Base-by-base conservation (phyloP, 306 rosid species). In the Echinosophora koreensis region DNA sequence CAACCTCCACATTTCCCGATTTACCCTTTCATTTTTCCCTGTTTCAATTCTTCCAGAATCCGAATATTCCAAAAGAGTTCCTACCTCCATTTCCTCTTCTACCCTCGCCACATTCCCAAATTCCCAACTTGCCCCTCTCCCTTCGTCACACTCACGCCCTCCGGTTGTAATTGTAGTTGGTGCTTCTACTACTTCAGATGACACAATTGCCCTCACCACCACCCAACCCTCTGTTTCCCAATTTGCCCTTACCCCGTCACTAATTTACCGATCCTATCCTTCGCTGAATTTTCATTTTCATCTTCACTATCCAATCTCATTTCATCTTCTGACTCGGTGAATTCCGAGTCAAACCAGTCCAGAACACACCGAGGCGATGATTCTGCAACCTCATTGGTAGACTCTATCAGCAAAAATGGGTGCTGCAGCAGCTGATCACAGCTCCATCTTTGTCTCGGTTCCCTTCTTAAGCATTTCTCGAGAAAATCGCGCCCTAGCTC, bases 361-460 rank as follows among this genome's bases (percentile, higher is more conserved):
- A 94, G 81, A 11, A 94, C 96, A 77, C 93, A 89, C 6, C 98
- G 92, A 8, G 98, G 98, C 5, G 98, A 94, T 1, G 85, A 83
- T 35, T 89, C 90, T 5, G 32, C 15, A 5, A 47, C 49, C 22
- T 65, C 30, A 38, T 42, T 50, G 5, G 85, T 60, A 6, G 85
- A 18, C 0, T 38, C 74, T 2, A 76, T 17, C 5, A 86, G 67
- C 27, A 94, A 4, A 71, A 85, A 94, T 27, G 98, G 98, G 66
- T 94, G 98, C 82, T 85, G 90, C 30, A 94, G 89, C 8, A 94
- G 90, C 83, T 78, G 91, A 89, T 90, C 93, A 46, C 97, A 88
- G 84, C 89, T 94, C 98, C 97, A 94, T 73, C 97, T 81, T 17
- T 57, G 41, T 1, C 58, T 67, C 14, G 77, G 81, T 5, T 94